Evolutionary conservation across 2,329 filamentous ascomycete species (phyloP).

Genomic region (Aspergillus calidoustus): DNA sequence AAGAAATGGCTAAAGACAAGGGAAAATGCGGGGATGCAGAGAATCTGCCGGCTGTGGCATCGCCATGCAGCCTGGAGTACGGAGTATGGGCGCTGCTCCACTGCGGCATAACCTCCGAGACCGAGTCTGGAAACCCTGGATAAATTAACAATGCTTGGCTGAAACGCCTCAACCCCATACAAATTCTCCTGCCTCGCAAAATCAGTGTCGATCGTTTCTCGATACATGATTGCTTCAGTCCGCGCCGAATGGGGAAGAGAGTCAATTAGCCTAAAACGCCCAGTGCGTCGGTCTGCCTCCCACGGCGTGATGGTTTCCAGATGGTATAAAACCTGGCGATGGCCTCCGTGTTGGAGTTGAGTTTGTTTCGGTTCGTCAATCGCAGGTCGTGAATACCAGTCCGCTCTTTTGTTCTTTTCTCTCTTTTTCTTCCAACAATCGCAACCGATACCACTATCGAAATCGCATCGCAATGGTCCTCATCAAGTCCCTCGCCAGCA

Average conservation of each 20-base stretch:
- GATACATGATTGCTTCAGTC: slow-evolving; percentile 7
- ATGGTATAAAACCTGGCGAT: background rate
- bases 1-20: background rate
- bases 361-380: background rate
- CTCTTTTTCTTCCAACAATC: background rate
- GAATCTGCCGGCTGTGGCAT: too few species aligned
- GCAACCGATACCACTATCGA: background rate
- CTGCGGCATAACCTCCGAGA: background rate
- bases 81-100: background rate
- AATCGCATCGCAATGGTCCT: slow-evolving; percentile 12
- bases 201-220: background rate
- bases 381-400: background rate
- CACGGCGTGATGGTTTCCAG: background rate
- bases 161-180: background rate
- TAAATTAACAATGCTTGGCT: slow-evolving; percentile 5
- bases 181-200: background rate
- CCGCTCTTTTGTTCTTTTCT: background rate
- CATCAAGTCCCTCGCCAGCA: slow-evolving; percentile 12
- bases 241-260: slow-evolving; percentile 4
- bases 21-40: background rate
- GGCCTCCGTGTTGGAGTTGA: background rate
- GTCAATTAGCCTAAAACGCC: slow-evolving; percentile 14
- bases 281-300: background rate
- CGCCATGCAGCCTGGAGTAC: too few species aligned
- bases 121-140: too few species aligned